A percentile compares a stretch with the other conserved stretches of the same genome.
Evolutionary conservation across 2,329 filamentous ascomycete genomes (phyloP).

Genomic region (Trichoderma pleuroti): DNA sequence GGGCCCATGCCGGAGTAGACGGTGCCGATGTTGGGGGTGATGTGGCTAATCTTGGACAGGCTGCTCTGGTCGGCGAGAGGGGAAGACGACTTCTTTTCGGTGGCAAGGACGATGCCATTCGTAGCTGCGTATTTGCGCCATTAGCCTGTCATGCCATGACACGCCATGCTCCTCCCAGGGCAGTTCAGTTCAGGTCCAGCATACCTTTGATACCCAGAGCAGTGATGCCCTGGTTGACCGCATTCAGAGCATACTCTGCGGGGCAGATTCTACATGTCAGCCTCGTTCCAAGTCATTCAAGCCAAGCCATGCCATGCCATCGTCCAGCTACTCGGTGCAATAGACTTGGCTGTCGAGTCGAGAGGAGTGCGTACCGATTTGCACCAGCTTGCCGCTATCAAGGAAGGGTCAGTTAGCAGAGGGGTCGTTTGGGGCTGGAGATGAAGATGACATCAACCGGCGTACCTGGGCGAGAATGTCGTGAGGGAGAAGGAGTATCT

Average conservation of each 20-base stretch:
- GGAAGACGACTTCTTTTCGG: slow-evolving; percentile 98
- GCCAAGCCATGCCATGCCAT: neutral
- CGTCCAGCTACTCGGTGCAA: neutral
- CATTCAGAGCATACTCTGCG: slow-evolving; percentile 96
- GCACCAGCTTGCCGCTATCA: slow-evolving; percentile 90
- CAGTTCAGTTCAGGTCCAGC: slow-evolving; percentile 19
- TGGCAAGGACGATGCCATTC: slow-evolving; percentile 97
- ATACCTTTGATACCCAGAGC: slow-evolving; percentile 96
- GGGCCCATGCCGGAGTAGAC: slow-evolving; percentile 99
- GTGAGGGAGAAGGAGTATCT: slow-evolving; percentile 99
- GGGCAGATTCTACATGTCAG: slow-evolving; percentile 11
- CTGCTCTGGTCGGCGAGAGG: slow-evolving; percentile 94
- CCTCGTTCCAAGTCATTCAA: neutral
- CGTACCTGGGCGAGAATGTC: slow-evolving; percentile 98
- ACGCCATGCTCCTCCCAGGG: neutral
- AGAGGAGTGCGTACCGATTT: slow-evolving; percentile 64
- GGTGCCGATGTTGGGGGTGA: slow-evolving; percentile 99
- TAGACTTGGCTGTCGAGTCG: neutral
- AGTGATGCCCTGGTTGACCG: slow-evolving; percentile 98
- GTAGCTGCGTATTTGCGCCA: slow-evolving; percentile 61
- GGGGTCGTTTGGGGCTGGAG: slow-evolving; percentile 16
- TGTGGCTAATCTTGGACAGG: slow-evolving; percentile 93
- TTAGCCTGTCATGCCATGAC: neutral
- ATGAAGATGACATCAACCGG: slow-evolving; percentile 21
- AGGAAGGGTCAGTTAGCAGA: slow-evolving; percentile 33